Conservation (phyloP, 805 yeast genomes). For the Pichia occidentalis region DNA sequence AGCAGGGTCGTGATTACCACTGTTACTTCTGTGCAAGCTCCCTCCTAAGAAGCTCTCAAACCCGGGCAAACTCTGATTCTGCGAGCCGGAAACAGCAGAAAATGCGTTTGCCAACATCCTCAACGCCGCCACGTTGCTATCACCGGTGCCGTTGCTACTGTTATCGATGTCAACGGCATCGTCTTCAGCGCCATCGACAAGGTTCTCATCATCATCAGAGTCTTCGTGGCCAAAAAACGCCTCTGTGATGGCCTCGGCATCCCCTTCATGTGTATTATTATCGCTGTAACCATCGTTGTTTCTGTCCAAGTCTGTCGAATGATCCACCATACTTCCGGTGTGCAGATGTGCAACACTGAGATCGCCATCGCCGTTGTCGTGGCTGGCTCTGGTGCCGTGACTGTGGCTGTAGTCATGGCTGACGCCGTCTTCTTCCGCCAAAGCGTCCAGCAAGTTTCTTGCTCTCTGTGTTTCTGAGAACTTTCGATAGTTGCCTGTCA, state of each 20-base stretch:
- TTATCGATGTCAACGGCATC: too few species aligned
- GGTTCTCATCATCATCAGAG: too few species aligned
- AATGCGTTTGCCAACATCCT: slow-evolving; percentile 14
- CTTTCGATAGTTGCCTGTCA: slow-evolving; percentile 36
- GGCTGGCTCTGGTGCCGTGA: too few species aligned
- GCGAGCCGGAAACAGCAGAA: not conserved
- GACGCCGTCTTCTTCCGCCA: slow-evolving; percentile 15
- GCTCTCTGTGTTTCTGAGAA: slow-evolving; percentile 23
- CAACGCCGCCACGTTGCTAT: slow-evolving; percentile 14
- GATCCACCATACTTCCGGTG: too few species aligned
- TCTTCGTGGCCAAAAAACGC: too few species aligned
- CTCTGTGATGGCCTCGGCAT: too few species aligned
- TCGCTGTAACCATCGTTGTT: too few species aligned
- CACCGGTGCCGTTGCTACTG: too few species aligned
- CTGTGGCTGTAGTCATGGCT: slow-evolving; percentile 13
- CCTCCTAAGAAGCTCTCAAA: slow-evolving; percentile 1
- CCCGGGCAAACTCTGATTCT: not conserved
- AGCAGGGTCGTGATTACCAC: slow-evolving; percentile 4
- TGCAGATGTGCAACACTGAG: too few species aligned
- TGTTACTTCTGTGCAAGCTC: not conserved
- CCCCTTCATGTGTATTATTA: too few species aligned
- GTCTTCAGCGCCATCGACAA: slow-evolving; percentile 19
- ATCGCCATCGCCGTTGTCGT: too few species aligned
- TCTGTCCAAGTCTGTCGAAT: too few species aligned
- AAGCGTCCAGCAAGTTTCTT: slow-evolving; percentile 9